Evolutionary conservation across 2,329 filamentous ascomycete species (phyloP), one percentile per base, ranked within the genome.

Genomic region (Chaetomium strumarium): DNA sequence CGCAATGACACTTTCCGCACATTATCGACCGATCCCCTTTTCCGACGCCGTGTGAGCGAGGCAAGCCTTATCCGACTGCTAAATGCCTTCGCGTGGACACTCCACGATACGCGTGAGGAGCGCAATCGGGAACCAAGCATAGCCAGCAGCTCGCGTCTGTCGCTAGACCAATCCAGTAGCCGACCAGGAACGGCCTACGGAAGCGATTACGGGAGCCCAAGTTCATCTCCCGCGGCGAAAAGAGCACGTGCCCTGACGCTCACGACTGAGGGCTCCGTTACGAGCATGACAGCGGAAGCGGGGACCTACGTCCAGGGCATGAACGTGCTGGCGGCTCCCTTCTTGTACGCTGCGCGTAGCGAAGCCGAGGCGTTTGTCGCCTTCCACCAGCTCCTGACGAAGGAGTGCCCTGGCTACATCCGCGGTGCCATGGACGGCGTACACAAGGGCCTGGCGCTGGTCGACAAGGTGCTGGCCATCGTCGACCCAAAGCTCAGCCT

Each of bases 1-100:
- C 88, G 91, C 67, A 96, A 99, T 71, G 93, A 99, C 69, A 96
- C 93, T 38, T 97, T 97, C 69, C 89, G 93, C 62, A 99, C 93
- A 0, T 77, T 99, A 50, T 93, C 93, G 31, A 96, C 92, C 47
- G 93, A 99, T 65, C 91, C 92, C n/a, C 81, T 99, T 34, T 99
- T 97, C 75, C 88, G 93, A 56, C 84, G 93, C 31, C 86, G 92
- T 53, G 93, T 99, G 55, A 96, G 90, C 53, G 93, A 99, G 70
- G 95, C 95, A 56, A 95, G 88, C 68, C 74, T 99, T 39, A 97
- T 96, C 55, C 88, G 93, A 12, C 80, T 99, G 5, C 81, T 99
- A 53, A 99, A 99, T 67, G 93, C 93, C 20, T 84, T 96, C 41
- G 92, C 92, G 33, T 99, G 93, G 92, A 89, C 84, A 62, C 79